Evolutionary conservation across 768 basidiomycete species (phyloP).

Genomic region (Kwoniella sp.): DNA sequence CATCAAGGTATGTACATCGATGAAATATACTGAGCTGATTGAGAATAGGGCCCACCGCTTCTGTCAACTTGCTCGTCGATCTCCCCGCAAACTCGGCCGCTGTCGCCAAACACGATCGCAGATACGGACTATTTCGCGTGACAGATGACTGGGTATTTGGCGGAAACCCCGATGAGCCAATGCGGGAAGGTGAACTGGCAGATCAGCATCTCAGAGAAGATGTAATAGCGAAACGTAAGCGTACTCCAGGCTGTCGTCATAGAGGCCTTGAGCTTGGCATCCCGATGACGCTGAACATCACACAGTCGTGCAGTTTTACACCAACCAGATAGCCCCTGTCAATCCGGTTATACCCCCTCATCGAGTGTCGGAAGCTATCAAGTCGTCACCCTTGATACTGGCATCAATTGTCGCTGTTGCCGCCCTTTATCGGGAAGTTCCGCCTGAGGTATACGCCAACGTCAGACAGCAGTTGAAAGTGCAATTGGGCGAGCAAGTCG

Average conservation of each 20-base stretch:
- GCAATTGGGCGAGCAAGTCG: constrained; percentile 5
- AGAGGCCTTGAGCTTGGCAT: neutral
- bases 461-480: constrained; percentile 2
- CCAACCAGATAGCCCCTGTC: constrained; percentile 9
- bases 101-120: constrained; percentile 10
- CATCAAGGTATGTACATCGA: constrained; percentile 12
- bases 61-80: constrained; percentile 13
- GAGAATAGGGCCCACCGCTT: constrained; percentile 22
- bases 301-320: constrained; percentile 18
- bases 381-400: constrained; percentile 9
- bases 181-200: constrained; percentile 12
- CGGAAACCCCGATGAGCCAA: constrained; percentile 12
- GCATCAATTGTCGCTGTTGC: constrained; percentile 15
- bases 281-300: neutral
- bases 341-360: constrained; percentile 21
- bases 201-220: constrained; percentile 21
- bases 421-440: constrained; percentile 14
- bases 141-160: constrained; percentile 23
- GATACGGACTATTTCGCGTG: constrained; percentile 18
- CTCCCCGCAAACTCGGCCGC: constrained; percentile 13
- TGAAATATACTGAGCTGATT: neutral
- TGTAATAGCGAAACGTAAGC: constrained; percentile 17
- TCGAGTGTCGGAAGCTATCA: constrained; percentile 1
- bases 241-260: neutral
- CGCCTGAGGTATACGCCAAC: constrained; percentile 12